These are phyloP conservation scores for Gossypium ekmanianum DNA, from an alignment of 345 rosid genomes.

Conservation along the genomic window DNA sequence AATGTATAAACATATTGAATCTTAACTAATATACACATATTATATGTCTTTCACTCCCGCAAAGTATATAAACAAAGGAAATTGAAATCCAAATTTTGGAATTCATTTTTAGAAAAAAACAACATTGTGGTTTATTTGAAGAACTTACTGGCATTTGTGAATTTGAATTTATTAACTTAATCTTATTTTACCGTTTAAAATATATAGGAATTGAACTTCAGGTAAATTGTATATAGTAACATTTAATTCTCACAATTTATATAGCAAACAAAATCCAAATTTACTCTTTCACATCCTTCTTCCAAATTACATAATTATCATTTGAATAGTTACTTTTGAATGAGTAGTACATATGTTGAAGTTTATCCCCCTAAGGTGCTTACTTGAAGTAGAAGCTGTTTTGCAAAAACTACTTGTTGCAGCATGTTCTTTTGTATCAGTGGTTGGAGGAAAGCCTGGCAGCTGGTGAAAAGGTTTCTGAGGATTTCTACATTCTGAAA, in stretches of 20 bases:
- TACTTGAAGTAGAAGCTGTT: background rate
- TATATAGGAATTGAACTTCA: background rate
- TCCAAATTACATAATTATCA: background rate
- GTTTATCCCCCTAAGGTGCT: background rate
- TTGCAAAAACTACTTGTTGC: constrained; percentile 20
- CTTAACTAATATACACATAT: background rate
- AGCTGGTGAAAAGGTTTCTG: constrained; percentile 57
- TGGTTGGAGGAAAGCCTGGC: constrained; percentile 88
- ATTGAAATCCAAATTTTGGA: background rate
- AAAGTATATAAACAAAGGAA: background rate
- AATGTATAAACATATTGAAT: background rate
- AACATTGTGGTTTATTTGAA: background rate
- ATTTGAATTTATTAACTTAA: background rate
- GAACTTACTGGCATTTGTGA: background rate
- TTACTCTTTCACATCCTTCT: background rate
- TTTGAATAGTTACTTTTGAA: background rate
- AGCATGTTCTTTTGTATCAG: constrained; percentile 62
- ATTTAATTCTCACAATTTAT: background rate
- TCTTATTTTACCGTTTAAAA: background rate
- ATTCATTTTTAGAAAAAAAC: background rate
- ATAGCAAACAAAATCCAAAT: background rate
- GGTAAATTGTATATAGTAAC: background rate
- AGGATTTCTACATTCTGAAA: constrained; percentile 52
- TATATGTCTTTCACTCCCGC: background rate
- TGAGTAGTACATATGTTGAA: background rate